phyloP scores from a whole-genome alignment of 2,329 filamentous ascomycete species.

The Fusarium redolens region DNA sequence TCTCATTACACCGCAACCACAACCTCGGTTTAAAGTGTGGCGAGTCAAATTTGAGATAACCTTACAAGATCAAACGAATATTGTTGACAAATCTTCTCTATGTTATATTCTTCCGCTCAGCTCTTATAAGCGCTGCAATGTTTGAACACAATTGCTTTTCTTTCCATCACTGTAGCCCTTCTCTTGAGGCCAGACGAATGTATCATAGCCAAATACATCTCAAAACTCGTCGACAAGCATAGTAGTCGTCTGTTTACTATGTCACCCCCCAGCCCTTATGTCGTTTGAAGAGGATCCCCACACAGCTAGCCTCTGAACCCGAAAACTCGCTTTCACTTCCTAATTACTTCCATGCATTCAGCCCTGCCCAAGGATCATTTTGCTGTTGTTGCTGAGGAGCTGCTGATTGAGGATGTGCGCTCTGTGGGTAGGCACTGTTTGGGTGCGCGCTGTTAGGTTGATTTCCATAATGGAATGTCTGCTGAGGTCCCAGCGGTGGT shows the following conservation, averaged over 20 bases:
- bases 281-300: background rate
- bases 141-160: conserved; percentile 4
- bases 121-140: background rate
- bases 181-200: conserved; percentile 5
- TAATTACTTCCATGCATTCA: conserved; percentile 63
- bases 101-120: conserved; percentile 14
- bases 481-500: conserved; percentile 70
- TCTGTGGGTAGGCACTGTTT: conserved; percentile 48
- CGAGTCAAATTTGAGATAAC: conserved; percentile 2
- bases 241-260: background rate
- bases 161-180: background rate
- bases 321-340: background rate
- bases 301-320: background rate
- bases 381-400: conserved; percentile 56
- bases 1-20: conserved; percentile 5
- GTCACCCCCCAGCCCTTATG: background rate
- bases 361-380: conserved; percentile 64
- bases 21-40: conserved; percentile 37
- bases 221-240: background rate
- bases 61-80: conserved; percentile 13
- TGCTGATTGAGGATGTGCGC: conserved; percentile 46
- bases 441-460: conserved; percentile 43
- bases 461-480: conserved; percentile 67
- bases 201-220: background rate
- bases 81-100: conserved; percentile 24